Evolutionary conservation across 345 rosid species (phyloP).

Genomic region (Ricinus communis): DNA sequence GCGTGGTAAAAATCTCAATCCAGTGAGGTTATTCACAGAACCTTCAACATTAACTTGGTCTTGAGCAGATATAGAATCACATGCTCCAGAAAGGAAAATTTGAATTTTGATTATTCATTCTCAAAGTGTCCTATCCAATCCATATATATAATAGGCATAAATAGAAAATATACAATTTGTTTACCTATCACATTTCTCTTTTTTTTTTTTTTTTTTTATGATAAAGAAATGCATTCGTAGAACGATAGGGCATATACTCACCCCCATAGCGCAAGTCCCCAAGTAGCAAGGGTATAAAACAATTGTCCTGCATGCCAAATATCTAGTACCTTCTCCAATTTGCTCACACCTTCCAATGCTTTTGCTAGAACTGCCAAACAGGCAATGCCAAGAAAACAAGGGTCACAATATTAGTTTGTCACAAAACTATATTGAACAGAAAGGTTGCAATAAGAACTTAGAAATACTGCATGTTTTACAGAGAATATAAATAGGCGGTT

Average conservation of each 20-base stretch:
- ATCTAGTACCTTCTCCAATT: constrained; percentile 61
- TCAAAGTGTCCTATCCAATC: neutral
- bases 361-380: constrained; percentile 59
- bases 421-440: neutral
- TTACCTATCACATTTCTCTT: neutral
- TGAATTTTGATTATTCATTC: neutral
- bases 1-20: too few species aligned
- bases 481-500: neutral
- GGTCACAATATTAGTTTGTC: neutral
- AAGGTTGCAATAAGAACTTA: neutral
- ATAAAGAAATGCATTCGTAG: neutral
- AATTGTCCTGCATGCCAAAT: constrained; percentile 88
- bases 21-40: neutral
- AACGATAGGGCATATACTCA: constrained; percentile 29
- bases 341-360: constrained; percentile 65
- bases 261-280: constrained; percentile 93
- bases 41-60: neutral
- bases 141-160: neutral
- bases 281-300: constrained; percentile 75
- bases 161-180: neutral
- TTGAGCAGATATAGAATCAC: neutral
- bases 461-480: neutral
- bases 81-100: neutral
- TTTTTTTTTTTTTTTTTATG: too few species aligned
- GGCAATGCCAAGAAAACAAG: constrained; percentile 3